Evolutionary conservation across 257 asterid species (phyloP).

Genomic region (Penstemon barbatus): DNA sequence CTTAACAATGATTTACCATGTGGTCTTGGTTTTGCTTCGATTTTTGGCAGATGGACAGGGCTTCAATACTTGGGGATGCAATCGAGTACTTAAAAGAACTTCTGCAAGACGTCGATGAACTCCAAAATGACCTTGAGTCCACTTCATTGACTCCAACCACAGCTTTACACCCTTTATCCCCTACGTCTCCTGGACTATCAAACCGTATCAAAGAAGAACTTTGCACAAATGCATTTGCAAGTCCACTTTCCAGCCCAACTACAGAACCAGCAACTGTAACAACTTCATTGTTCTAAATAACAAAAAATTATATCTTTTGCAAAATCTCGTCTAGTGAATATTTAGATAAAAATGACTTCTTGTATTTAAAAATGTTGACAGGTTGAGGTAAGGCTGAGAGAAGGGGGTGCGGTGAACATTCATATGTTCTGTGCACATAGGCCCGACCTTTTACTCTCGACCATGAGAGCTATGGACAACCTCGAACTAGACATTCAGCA

Average conservation of each 20-base stretch:
- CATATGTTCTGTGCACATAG: constrained; percentile 60
- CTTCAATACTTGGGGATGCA: constrained; percentile 85
- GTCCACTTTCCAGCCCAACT: constrained; percentile 68
- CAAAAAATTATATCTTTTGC: neutral
- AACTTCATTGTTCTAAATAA: neutral
- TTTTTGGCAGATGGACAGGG: constrained; percentile 74
- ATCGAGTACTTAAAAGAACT: constrained; percentile 84
- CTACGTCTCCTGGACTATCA: constrained; percentile 49
- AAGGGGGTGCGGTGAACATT: constrained; percentile 44
- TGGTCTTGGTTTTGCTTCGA: neutral
- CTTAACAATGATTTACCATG: no score
- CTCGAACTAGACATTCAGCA: constrained; percentile 73
- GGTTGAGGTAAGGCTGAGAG: constrained; percentile 70
- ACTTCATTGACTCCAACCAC: constrained; percentile 38
- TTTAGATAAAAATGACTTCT: neutral
- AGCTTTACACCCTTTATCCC: constrained; percentile 44
- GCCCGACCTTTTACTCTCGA: constrained; percentile 70
- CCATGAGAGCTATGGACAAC: constrained; percentile 70
- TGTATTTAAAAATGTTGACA: constrained; percentile 23
- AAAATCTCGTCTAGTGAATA: neutral
- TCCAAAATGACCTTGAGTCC: constrained; percentile 54
- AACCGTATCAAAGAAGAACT: constrained; percentile 38
- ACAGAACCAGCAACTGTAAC: constrained; percentile 66
- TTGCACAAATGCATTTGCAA: constrained; percentile 27
- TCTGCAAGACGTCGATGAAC: constrained; percentile 49